These are phyloP conservation scores for Boletus holoroseus DNA, from an alignment of 1,284 basidiomycete genomes.

Conservation along the genomic window DNA sequence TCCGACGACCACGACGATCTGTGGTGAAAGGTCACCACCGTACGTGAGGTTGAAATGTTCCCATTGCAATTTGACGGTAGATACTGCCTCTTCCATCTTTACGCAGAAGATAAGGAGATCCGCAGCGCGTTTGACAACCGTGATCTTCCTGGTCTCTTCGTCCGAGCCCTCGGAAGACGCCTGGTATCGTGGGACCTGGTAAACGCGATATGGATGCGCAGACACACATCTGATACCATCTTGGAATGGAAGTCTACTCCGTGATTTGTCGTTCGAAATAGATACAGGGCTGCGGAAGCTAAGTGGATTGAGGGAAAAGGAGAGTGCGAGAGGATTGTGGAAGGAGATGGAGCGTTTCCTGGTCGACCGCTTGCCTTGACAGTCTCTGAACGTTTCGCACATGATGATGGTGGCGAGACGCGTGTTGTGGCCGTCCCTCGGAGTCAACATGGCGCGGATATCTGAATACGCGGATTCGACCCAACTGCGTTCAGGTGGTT, in stretches of 20 bases:
- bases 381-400: conserved; percentile 17
- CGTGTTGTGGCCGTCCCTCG: conserved; percentile 2
- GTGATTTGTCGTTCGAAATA: conserved; percentile 15
- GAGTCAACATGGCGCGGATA: conserved; percentile 22
- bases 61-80: conserved; percentile 21
- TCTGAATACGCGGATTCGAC: conserved; percentile 25
- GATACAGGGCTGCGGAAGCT: conserved; percentile 24
- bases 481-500: conserved; percentile 25
- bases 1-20: conserved; percentile 23
- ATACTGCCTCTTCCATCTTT: conserved; percentile 1
- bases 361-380: neutral
- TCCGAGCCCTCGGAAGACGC: neutral
- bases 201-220: conserved; percentile 20
- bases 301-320: conserved; percentile 12
- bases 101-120: conserved; percentile 29
- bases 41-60: conserved; percentile 26
- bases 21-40: conserved; percentile 25
- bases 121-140: conserved; percentile 20
- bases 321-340: conserved; percentile 20
- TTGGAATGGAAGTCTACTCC: conserved; percentile 23
- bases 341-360: conserved; percentile 24
- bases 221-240: conserved; percentile 7
- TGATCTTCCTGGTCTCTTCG: conserved; percentile 4
- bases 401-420: conserved; percentile 23
- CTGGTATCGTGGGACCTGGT: conserved; percentile 17